Evolutionary conservation across 306 rosid species (phyloP).

Genomic region (Pueraria montana): DNA sequence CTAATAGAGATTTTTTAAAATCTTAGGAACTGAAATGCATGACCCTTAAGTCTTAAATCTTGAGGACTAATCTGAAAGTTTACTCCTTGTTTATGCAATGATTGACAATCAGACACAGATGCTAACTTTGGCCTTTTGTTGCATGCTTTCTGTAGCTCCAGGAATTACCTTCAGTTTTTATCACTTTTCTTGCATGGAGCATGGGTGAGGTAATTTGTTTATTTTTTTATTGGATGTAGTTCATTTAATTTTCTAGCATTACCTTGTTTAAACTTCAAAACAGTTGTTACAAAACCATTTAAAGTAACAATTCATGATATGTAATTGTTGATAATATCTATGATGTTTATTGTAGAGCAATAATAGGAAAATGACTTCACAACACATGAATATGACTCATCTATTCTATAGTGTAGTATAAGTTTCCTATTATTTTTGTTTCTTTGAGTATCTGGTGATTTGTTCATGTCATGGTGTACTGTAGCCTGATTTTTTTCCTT

Average conservation of each 20-base stretch:
- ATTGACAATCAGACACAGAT: not conserved
- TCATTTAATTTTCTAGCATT: conserved; percentile 13
- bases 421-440: not conserved
- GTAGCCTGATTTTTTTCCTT: not conserved
- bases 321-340: not conserved
- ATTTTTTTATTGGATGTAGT: conserved; percentile 2
- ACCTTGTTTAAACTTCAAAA: conserved; percentile 14
- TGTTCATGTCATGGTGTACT: conserved; percentile 12
- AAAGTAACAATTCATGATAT: conserved; percentile 1
- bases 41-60: not conserved
- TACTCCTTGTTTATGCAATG: conserved; percentile 16
- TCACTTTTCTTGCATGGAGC: conserved; percentile 91
- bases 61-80: not conserved
- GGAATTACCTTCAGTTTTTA: conserved; percentile 73
- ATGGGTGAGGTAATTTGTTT: conserved; percentile 71
- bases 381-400: conserved; percentile 1
- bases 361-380: conserved; percentile 5
- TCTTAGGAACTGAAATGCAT: not conserved
- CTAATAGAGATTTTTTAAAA: not conserved
- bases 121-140: conserved; percentile 21
- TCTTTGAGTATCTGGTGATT: not conserved
- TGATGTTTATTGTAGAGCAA: not conserved
- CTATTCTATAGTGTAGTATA: not conserved
- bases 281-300: not conserved
- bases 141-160: conserved; percentile 66